Evolutionary conservation across 2,329 filamentous ascomycete genomes (phyloP), one percentile per base, ranked within the genome.

Genomic region (Fusarium stilboides): DNA sequence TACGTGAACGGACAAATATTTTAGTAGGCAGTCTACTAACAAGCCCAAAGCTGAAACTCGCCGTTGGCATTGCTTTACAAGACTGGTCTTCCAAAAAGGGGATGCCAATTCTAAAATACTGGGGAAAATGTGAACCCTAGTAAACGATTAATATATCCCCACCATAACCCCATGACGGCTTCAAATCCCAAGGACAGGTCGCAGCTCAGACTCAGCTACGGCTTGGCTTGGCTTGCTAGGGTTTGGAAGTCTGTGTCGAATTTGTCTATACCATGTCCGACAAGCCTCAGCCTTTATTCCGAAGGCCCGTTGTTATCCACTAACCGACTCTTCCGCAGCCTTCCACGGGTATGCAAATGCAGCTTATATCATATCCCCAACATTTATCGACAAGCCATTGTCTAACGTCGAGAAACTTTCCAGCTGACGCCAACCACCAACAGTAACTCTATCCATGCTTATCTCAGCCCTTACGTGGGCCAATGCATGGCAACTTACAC

Each of bases 21-120:
- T 28, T 63, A n/a, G n/a, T 31, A 37, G 44, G 13, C 31, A 36
- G 20, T 63, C 24, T 36, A 19, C 45, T 44, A 20, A 34, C 33
- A 44, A 47, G 59, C 37, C 42, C 20, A 57, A 43, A 65, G 42
- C 20, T 65, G 62, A 65, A 65, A 65, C 62, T 33, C 31, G 34
- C 47, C 45, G 19, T 45, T 51, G 22, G 33, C 36, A 60, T 39
- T 44, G 62, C 34, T 65, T 58, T 20, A 34, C 60, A 49, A 61
- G 53, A 56, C 62, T 57, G 34, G 28, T 63, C 39, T 39, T 57
- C 20, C 45, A 40, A 54, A 67, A 67, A 51, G 52, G 66, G 49
- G 62, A 59, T 59, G 42, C 62, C 66, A 70, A 59, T 70, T 63
- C 66, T 53, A 70, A 63, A 68, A 59, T 58, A 68, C 66, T 57